Conservation (phyloP, 352 stramenopile species). For the Phytophthora agathidicida region DNA sequence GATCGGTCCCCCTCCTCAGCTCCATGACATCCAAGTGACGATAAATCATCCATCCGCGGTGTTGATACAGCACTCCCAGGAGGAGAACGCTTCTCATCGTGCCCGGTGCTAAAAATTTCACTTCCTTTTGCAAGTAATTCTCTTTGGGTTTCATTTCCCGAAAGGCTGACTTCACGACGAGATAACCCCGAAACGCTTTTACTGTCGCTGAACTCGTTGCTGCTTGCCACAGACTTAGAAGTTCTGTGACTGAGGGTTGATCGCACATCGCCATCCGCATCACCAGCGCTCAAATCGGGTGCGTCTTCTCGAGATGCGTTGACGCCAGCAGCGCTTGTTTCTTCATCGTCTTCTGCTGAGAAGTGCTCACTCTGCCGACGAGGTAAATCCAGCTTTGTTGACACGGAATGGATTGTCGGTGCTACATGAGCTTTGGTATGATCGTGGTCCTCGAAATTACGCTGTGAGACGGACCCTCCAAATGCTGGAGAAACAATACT, state of each 20-base stretch:
- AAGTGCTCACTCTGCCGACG: constrained; percentile 25
- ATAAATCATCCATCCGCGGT: constrained; percentile 32
- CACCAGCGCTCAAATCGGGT: constrained; percentile 7
- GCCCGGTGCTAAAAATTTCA: constrained; percentile 2
- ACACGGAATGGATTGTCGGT: neutral
- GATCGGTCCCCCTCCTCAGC: constrained; percentile 13
- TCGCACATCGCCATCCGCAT: constrained; percentile 13
- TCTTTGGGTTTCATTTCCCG: constrained; percentile 21
- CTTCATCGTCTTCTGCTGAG: constrained; percentile 17
- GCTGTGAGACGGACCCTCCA: constrained; percentile 15
- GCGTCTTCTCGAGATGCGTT: constrained; percentile 1
- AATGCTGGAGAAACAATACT: constrained; percentile 28
- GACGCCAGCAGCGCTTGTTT: neutral
- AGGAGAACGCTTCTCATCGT: constrained; percentile 26
- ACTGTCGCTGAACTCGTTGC: constrained; percentile 13
- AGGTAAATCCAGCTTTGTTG: constrained; percentile 14
- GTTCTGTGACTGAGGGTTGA: constrained; percentile 11
- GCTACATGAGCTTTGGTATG: constrained; percentile 4
- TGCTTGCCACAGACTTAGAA: constrained; percentile 15
- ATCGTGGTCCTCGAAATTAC: constrained; percentile 14
- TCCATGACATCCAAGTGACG: constrained; percentile 36
- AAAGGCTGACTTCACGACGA: constrained; percentile 14
- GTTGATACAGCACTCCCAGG: constrained; percentile 17
- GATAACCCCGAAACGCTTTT: constrained; percentile 15
- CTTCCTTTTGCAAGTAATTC: constrained; percentile 25